Evolutionary conservation across 371 early-diverging fungal genomes (phyloP).

Genomic region (Gilbertella persicaria): DNA sequence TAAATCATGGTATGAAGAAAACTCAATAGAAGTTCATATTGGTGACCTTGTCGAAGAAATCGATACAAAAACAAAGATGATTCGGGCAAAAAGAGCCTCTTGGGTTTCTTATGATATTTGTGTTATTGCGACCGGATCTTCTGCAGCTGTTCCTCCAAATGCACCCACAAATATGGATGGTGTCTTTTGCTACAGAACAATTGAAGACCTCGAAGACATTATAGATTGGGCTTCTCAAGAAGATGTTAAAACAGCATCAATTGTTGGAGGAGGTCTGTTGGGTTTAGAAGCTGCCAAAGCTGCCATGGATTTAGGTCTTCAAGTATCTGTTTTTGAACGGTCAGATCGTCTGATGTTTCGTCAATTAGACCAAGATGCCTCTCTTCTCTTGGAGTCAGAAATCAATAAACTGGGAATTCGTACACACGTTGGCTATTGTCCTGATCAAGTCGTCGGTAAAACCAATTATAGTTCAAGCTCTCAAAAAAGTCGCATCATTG

Average conservation of each 20-base stretch:
- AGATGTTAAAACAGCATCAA: conserved; percentile 41
- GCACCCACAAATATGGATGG: conserved; percentile 42
- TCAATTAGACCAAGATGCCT: conserved; percentile 62
- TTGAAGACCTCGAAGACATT: conserved; percentile 59
- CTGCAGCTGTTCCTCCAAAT: conserved; percentile 57
- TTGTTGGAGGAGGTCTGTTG: conserved; percentile 68
- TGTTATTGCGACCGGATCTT: conserved; percentile 66
- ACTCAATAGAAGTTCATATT: conserved; percentile 39
- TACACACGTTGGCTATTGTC: conserved; percentile 37
- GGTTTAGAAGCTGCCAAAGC: conserved; percentile 74
- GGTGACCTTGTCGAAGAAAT: conserved; percentile 50
- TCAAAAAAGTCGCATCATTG: conserved; percentile 7
- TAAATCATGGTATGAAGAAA: conserved; percentile 55
- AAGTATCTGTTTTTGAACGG: conserved; percentile 57
- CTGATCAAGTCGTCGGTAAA: conserved; percentile 30
- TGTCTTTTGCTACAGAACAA: conserved; percentile 67
- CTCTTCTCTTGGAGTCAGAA: conserved; percentile 48
- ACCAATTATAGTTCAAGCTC: conserved; percentile 6
- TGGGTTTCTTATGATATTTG: conserved; percentile 53
- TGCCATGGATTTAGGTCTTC: conserved; percentile 53
- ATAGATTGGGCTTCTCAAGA: conserved; percentile 41
- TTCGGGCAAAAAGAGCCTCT: conserved; percentile 32
- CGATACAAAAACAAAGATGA: conserved; percentile 31
- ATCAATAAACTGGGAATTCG: conserved; percentile 56
- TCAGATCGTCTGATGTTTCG: conserved; percentile 53